Evolutionary conservation across 495 filamentous ascomycete genomes (phyloP).

Genomic region (Trichocladium antarcticum): DNA sequence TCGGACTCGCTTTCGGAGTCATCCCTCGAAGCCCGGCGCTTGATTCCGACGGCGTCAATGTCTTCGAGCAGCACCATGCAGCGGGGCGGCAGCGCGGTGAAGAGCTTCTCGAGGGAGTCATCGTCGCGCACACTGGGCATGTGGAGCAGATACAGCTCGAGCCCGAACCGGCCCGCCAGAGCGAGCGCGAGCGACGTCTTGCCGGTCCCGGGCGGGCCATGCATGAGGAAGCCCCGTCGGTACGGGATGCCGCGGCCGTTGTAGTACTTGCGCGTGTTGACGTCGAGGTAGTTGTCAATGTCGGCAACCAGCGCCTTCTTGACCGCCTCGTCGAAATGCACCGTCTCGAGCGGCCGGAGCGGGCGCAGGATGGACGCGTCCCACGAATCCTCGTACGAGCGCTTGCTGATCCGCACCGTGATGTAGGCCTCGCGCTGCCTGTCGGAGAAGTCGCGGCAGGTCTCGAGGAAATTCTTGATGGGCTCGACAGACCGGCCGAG

Average conservation of each 20-base stretch:
- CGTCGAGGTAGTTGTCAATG: constrained; percentile 70
- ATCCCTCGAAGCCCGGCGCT: constrained; percentile 21
- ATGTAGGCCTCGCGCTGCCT: constrained; percentile 36
- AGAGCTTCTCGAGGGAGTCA: constrained; percentile 42
- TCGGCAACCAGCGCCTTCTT: constrained; percentile 61
- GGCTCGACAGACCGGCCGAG: constrained; percentile 37
- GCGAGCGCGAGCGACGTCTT: constrained; percentile 54
- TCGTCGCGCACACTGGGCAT: constrained; percentile 40
- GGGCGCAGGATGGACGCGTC: constrained; percentile 36
- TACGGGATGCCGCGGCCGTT: constrained; percentile 56
- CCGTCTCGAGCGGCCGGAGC: constrained; percentile 35
- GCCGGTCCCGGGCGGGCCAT: constrained; percentile 57
- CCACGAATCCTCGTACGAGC: constrained; percentile 28
- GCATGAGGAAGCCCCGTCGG: constrained; percentile 50
- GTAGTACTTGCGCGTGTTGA: constrained; percentile 58
- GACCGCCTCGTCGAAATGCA: constrained; percentile 41
- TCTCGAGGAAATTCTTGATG: constrained; percentile 33
- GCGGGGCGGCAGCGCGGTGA: constrained; percentile 46
- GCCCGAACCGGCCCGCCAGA: constrained; percentile 51
- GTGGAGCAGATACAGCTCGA: constrained; percentile 54
- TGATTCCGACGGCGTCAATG: constrained; percentile 50
- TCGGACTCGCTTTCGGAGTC: constrained; percentile 17
- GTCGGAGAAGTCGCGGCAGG: constrained; percentile 37
- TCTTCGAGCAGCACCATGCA: constrained; percentile 60
- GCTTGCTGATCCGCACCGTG: constrained; percentile 28